Evolutionary conservation across 805 yeast genomes (phyloP), one percentile per base, ranked within the genome.

Genomic region (Pichia exigua): DNA sequence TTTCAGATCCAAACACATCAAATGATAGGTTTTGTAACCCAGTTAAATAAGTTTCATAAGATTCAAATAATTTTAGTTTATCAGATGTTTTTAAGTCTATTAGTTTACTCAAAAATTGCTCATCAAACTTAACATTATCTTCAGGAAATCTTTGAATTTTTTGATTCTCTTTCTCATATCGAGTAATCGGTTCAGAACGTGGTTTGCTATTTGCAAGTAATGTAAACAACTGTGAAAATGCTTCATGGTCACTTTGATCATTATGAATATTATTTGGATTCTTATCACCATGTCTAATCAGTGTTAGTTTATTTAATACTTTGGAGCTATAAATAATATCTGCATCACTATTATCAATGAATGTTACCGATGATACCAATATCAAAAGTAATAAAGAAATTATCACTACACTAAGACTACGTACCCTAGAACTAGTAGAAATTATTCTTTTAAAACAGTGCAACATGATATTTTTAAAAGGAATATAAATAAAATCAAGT

Each of bases 81-180:
- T 47, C 46, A 10, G 10, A 1, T 15, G 26, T 12, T 4, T 30
- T 32, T n/a, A 51, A 45, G 0, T 30, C 28, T 18, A 47, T 13
- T 24, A 51, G 26, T 13, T 28, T 26, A n/a, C 22, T 21, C 17
- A 51, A 40, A 11, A 28, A 32, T 9, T 21, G 12, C 17, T 44
- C 40, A 11, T 43, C 24, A 21, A 40, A 51, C 13, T 20, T 30
- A 15, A 40, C 32, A 6, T 60, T 62, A 53, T 73, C 74, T 17
- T 64, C 57, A 4, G 72, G 65, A 54, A 75, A 75, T 48, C 66
- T 62, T 59, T 78, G 77, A 51, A 60, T 68, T 70, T 35, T 60
- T 60, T 24, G 15, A 24, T 51, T 51, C 15, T 66, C 73, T 4
- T 63, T 57, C 42, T 66, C 65, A 57, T 77, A 79, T n/a, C 61